Conservation (phyloP, 768 basidiomycete genomes). For the Amanita exitialis region DNA sequence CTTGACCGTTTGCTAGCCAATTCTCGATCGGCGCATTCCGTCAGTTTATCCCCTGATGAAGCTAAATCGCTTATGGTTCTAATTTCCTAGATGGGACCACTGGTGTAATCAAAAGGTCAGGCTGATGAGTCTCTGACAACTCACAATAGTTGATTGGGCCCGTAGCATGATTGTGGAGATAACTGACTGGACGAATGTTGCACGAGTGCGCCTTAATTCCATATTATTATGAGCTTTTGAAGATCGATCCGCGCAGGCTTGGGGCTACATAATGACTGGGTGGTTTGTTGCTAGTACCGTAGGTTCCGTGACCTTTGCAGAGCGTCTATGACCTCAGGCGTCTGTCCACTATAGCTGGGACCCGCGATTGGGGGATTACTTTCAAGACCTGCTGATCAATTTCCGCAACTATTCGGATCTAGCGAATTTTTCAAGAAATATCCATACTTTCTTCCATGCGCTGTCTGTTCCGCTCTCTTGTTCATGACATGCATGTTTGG, state of each 20-base stretch:
- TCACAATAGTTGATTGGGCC: background rate
- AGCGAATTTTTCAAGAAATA: slow-evolving; percentile 30
- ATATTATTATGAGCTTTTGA: background rate
- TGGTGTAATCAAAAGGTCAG: slow-evolving; percentile 51
- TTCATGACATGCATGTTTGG: slow-evolving; percentile 34
- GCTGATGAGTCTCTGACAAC: background rate
- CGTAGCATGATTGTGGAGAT: slow-evolving; percentile 44
- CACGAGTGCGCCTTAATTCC: slow-evolving; percentile 20
- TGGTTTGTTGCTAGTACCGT: slow-evolving; percentile 14
- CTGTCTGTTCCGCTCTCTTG: slow-evolving; percentile 23
- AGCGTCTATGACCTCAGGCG: background rate
- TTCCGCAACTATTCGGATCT: slow-evolving; percentile 28
- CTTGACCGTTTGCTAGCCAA: slow-evolving; percentile 30
- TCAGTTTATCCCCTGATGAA: slow-evolving; percentile 15
- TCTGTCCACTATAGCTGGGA: background rate
- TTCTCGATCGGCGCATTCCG: slow-evolving; percentile 63
- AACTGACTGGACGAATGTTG: slow-evolving; percentile 44
- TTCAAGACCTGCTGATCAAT: slow-evolving; percentile 25
- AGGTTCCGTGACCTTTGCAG: background rate
- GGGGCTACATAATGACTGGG: slow-evolving; percentile 27
- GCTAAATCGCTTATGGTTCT: background rate
- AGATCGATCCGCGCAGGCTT: background rate
- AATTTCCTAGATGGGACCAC: slow-evolving; percentile 38
- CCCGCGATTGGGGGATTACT: background rate
- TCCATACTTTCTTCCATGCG: slow-evolving; percentile 39